These are phyloP conservation scores for Mycena amicta DNA, from an alignment of 768 basidiomycete genomes.

Conservation along the genomic window DNA sequence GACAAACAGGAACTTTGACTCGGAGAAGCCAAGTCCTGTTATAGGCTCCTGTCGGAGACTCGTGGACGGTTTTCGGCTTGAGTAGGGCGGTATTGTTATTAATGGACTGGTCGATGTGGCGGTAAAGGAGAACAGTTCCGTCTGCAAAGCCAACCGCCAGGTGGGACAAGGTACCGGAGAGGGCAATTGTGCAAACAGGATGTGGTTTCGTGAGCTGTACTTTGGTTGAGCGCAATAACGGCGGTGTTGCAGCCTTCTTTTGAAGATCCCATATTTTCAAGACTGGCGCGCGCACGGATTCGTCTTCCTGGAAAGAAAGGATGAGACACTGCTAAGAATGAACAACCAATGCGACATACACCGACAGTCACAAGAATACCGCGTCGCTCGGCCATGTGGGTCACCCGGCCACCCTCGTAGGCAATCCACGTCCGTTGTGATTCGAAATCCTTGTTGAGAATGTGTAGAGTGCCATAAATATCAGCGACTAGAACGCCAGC, in stretches of 20 bases:
- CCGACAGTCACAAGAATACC: constrained; percentile 88
- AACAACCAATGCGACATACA: constrained; percentile 49
- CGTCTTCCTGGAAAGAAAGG: constrained; percentile 66
- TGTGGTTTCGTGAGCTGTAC: constrained; percentile 79
- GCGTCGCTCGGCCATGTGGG: constrained; percentile 82
- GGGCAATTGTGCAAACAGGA: constrained; percentile 80
- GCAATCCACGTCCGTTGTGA: constrained; percentile 76
- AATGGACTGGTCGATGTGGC: constrained; percentile 89
- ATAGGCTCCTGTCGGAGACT: constrained; percentile 86
- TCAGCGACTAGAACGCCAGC: constrained; percentile 79
- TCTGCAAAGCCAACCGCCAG: constrained; percentile 94
- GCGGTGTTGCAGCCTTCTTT: constrained; percentile 61
- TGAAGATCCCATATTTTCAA: constrained; percentile 91
- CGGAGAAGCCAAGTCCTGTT: constrained; percentile 88
- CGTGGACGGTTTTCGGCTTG: constrained; percentile 82
- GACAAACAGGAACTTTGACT: constrained; percentile 77
- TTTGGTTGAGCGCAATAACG: constrained; percentile 73
- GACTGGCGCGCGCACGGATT: constrained; percentile 61
- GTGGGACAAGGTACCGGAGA: constrained; percentile 77
- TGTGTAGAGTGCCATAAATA: constrained; percentile 81
- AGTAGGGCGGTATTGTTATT: constrained; percentile 78
- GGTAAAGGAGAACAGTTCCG: constrained; percentile 88
- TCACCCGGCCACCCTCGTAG: constrained; percentile 77
- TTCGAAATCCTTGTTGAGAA: constrained; percentile 76
- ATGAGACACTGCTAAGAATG: constrained; percentile 6